A percentile compares a stretch with the other conserved stretches of the same genome.
These are phyloP conservation scores for Trapa incisa DNA, from an alignment of 345 rosid genomes.

Conservation along the genomic window DNA sequence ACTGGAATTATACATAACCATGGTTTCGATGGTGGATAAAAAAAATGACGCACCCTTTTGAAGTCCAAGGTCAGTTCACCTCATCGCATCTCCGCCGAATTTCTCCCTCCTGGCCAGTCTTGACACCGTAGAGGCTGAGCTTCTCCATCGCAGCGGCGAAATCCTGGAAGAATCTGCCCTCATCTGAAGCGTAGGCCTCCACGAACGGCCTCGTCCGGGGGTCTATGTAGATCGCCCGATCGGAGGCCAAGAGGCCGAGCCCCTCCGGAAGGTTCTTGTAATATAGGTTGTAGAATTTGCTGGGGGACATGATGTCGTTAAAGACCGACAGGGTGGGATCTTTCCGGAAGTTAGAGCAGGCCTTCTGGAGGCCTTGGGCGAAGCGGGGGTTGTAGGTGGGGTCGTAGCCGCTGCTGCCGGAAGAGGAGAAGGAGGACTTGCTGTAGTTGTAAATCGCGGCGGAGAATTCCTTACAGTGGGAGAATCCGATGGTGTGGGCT, in stretches of 20 bases:
- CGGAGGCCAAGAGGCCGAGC: constrained; percentile 67
- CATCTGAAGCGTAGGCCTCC: constrained; percentile 53
- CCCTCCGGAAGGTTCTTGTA: constrained; percentile 71
- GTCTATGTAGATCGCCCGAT: constrained; percentile 50
- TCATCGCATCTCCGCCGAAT: constrained; percentile 88
- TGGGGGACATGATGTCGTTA: constrained; percentile 87
- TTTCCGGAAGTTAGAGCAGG: constrained; percentile 44
- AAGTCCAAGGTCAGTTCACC: constrained; percentile 27
- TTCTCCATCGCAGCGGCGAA: constrained; percentile 76
- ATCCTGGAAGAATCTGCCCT: constrained; percentile 51
- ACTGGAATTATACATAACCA: neutral
- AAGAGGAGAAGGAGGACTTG: neutral
- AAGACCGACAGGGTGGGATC: constrained; percentile 72
- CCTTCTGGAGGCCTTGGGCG: constrained; percentile 45
- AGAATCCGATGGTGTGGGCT: constrained; percentile 86
- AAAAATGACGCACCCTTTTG: neutral
- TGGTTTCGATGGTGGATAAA: neutral
- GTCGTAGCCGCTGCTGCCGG: constrained; percentile 2
- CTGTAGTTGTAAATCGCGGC: constrained; percentile 21
- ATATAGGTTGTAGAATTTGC: constrained; percentile 73
- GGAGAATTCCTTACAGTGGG: constrained; percentile 77
- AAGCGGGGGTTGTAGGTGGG: constrained; percentile 64
- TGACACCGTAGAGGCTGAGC: constrained; percentile 55
- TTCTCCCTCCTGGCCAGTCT: constrained; percentile 82
- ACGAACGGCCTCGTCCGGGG: constrained; percentile 52